These are phyloP conservation scores for Canavalia ensiformis DNA, from an alignment of 306 rosid species.

Conservation along the genomic window DNA sequence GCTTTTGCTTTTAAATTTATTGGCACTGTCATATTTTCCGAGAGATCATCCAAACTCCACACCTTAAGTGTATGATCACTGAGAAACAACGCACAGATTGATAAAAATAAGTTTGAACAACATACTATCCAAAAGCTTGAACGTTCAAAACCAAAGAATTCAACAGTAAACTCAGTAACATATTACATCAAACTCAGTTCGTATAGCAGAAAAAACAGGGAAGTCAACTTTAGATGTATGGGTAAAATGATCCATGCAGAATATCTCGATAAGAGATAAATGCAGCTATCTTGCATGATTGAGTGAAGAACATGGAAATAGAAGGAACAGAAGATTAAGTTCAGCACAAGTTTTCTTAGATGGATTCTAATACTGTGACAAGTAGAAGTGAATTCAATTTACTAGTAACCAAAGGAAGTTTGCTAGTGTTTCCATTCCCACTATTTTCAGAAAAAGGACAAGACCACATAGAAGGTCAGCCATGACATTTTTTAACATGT, in stretches of 20 bases:
- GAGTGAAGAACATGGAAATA: not conserved
- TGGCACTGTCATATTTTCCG: slow-evolving; percentile 57
- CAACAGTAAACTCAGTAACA: not conserved
- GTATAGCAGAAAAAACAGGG: slow-evolving; percentile 28
- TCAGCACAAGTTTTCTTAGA: not conserved
- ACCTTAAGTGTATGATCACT: slow-evolving; percentile 95
- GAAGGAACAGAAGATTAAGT: slow-evolving; percentile 11
- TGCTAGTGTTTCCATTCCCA: not conserved
- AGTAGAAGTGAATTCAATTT: not conserved
- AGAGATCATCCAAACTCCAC: slow-evolving; percentile 81
- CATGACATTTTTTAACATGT: slow-evolving; percentile 4
- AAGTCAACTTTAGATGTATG: slow-evolving; percentile 21
- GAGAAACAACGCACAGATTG: slow-evolving; percentile 35
- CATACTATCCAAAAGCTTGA: not conserved
- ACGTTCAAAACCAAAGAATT: slow-evolving; percentile 1
- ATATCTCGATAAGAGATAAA: slow-evolving; percentile 12
- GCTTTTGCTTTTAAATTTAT: slow-evolving; percentile 85
- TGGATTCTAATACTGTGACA: not conserved
- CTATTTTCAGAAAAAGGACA: slow-evolving; percentile 6
- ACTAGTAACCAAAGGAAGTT: not conserved
- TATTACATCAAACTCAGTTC: slow-evolving; percentile 18
- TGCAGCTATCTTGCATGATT: not conserved
- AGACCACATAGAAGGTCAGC: slow-evolving; percentile 1
- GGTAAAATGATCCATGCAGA: slow-evolving; percentile 22
- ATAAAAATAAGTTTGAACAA: slow-evolving; percentile 40